Percentiles rank a stretch among this genome's conserved stretches.
Conservation (phyloP, 169 alveolate genomes). For the Plasmodium yoelii region DNA sequence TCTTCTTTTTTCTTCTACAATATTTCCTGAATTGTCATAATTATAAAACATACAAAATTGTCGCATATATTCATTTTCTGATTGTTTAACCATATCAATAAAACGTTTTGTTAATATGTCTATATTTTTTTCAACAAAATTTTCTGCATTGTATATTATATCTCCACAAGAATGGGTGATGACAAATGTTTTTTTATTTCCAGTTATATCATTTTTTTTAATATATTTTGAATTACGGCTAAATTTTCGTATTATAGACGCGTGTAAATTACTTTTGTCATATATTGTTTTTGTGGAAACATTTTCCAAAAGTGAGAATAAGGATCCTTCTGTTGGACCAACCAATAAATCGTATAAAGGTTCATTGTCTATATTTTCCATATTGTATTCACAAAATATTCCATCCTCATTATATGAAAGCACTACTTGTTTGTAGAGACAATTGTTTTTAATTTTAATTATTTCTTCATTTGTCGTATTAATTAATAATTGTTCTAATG, state of each 20-base stretch:
- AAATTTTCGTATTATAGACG: slow-evolving; percentile 4
- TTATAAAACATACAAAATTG: slow-evolving; percentile 28
- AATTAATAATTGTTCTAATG: slow-evolving; percentile 16
- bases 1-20: slow-evolving; percentile 53
- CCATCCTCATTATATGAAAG: slow-evolving; percentile 28
- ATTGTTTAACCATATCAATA: slow-evolving; percentile 49
- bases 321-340: slow-evolving; percentile 4
- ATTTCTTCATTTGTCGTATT: slow-evolving; percentile 52
- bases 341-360: slow-evolving; percentile 16
- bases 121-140: slow-evolving; percentile 29
- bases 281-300: slow-evolving; percentile 8
- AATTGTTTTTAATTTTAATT: slow-evolving; percentile 18
- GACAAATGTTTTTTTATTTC: slow-evolving; percentile 15
- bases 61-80: slow-evolving; percentile 29
- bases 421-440: slow-evolving; percentile 1
- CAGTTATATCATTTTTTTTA: neutral
- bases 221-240: slow-evolving; percentile 1
- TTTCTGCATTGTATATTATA: slow-evolving; percentile 3
- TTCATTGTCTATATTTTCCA: slow-evolving; percentile 14
- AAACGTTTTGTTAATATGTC: slow-evolving; percentile 31
- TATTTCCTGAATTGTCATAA: slow-evolving; percentile 34
- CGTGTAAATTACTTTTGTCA: slow-evolving; percentile 16
- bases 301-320: slow-evolving; percentile 39
- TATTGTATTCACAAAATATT: neutral
- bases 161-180: slow-evolving; percentile 32